phyloP scores from a whole-genome alignment of 2,329 filamentous ascomycete genomes.

The Aspergillus sp. region DNA sequence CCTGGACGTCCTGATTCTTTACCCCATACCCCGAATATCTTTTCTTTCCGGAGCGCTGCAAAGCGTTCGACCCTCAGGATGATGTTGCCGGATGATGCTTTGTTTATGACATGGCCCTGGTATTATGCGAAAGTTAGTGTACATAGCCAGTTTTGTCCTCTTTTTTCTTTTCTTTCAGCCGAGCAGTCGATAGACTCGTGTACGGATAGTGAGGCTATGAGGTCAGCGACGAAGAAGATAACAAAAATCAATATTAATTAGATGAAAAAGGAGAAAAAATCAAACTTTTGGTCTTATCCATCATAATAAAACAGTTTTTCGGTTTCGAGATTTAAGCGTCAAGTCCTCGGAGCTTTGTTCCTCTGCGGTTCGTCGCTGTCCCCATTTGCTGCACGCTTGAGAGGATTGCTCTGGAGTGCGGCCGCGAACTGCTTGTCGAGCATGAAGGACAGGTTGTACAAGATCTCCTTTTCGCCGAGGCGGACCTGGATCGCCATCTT shows the following conservation, averaged over 20 bases:
- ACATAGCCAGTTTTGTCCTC: conserved; percentile 36
- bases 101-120: conserved; percentile 27
- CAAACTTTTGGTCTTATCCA: conserved; percentile 18
- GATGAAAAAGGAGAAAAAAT: conserved; percentile 23
- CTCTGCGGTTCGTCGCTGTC: conserved; percentile 29
- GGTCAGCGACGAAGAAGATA: conserved; percentile 37
- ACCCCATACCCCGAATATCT: conserved; percentile 10
- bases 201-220: conserved; percentile 44
- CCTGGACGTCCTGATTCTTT: conserved; percentile 17
- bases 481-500: conserved; percentile 69
- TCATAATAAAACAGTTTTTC: conserved; percentile 1
- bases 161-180: conserved; percentile 17
- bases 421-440: conserved; percentile 31
- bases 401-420: conserved; percentile 10
- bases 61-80: conserved; percentile 23
- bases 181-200: conserved; percentile 31
- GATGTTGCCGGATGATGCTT: conserved; percentile 23
- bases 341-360: conserved; percentile 30
- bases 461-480: conserved; percentile 70
- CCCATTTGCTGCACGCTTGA: conserved; percentile 35
- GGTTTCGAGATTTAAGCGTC: neutral
- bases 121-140: conserved; percentile 39
- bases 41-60: conserved; percentile 14
- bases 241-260: conserved; percentile 36
- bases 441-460: conserved; percentile 56